phyloP scores from a whole-genome alignment of 2,329 filamentous ascomycete species.

The Cladosporium cucumerinum region DNA sequence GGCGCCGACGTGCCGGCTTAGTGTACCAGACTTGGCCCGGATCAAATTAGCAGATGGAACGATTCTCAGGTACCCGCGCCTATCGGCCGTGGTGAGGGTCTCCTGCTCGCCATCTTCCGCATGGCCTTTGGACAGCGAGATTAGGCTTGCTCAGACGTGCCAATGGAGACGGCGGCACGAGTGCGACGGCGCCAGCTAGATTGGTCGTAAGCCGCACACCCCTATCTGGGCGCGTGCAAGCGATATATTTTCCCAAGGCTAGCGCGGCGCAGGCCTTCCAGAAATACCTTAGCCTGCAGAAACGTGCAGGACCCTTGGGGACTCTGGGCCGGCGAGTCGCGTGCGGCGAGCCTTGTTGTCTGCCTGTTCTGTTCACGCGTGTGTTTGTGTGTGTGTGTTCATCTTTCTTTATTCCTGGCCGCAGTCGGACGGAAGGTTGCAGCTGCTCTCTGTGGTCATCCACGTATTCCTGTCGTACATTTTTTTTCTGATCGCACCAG shows the following conservation, averaged over 20 bases:
- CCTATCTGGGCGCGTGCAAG: not conserved
- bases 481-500: not conserved
- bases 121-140: not conserved
- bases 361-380: not conserved
- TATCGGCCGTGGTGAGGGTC: not conserved
- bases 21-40: not conserved
- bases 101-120: not conserved
- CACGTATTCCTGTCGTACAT: not conserved
- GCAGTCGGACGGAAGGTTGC: not conserved
- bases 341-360: not conserved
- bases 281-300: conserved; percentile 4
- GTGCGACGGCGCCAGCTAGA: not conserved
- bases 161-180: not conserved
- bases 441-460: not conserved
- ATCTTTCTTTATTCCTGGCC: not conserved
- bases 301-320: conserved; percentile 1
- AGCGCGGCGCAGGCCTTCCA: not conserved
- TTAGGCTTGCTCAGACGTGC: not conserved
- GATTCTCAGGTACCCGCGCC: conserved; percentile 1
- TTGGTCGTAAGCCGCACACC: not conserved
- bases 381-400: not conserved
- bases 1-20: not conserved
- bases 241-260: not conserved
- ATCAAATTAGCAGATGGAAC: not conserved
- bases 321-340: not conserved